Conservation (phyloP, 345 rosid species). For the Rhizophora mangle region DNA sequence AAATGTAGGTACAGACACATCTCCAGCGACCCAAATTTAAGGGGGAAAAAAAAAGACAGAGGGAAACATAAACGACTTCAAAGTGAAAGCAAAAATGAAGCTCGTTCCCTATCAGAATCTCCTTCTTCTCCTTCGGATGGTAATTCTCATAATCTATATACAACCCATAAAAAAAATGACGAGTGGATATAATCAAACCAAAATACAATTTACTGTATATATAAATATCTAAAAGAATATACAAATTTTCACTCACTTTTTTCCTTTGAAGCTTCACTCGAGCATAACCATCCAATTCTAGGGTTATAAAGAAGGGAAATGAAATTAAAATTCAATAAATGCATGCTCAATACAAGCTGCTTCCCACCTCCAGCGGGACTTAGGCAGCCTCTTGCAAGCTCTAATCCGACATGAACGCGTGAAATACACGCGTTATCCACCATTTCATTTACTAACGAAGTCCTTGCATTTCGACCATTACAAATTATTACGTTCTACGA, state of each 20-base stretch:
- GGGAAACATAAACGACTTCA: background rate
- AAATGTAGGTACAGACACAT: background rate
- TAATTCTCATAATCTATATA: constrained; percentile 40
- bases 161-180: background rate
- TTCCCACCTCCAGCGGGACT: constrained; percentile 32
- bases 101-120: constrained; percentile 30
- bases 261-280: constrained; percentile 33
- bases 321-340: constrained; percentile 26
- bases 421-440: constrained; percentile 15
- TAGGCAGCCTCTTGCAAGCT: constrained; percentile 29
- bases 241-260: constrained; percentile 24
- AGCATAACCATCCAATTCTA: constrained; percentile 32
- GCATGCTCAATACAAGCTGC: constrained; percentile 20
- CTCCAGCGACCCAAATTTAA: too few relatives aligned
- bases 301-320: constrained; percentile 32
- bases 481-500: constrained; percentile 22
- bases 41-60: too few relatives aligned
- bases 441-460: constrained; percentile 7
- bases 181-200: background rate
- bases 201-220: background rate
- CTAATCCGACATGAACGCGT: constrained; percentile 24
- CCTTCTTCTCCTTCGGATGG: constrained; percentile 41
- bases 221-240: background rate
- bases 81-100: background rate
- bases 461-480: constrained; percentile 14